These are phyloP conservation scores for Cercospora sojina DNA, from an alignment of 2,329 filamentous ascomycete genomes.

Conservation along the genomic window DNA sequence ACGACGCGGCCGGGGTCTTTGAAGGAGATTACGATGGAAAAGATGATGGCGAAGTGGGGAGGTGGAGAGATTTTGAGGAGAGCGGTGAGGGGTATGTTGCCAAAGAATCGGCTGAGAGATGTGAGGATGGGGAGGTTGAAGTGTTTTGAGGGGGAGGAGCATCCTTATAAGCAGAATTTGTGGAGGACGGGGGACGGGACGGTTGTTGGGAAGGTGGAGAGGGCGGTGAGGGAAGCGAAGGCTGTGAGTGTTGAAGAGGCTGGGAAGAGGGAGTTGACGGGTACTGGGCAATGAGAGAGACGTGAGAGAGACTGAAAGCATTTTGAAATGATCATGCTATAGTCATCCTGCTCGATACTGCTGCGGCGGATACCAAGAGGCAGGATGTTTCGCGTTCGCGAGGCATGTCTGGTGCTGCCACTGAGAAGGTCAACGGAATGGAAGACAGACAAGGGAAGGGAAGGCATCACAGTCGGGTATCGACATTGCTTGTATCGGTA, in stretches of 20 bases:
- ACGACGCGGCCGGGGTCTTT: constrained; percentile 86
- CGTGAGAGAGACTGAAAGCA: not conserved
- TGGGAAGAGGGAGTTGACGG: not conserved
- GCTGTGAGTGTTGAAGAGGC: not conserved
- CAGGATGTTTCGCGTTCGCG: no score
- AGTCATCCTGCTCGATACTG: not conserved
- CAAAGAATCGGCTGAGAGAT: constrained; percentile 91
- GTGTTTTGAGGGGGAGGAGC: constrained; percentile 85
- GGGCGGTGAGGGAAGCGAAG: constrained; percentile 32
- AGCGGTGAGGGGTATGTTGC: constrained; percentile 94
- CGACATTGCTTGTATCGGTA: not conserved
- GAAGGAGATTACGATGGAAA: constrained; percentile 89
- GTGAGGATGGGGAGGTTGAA: constrained; percentile 85
- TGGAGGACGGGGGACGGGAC: constrained; percentile 59
- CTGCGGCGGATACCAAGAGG: not conserved
- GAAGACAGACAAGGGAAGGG: not conserved
- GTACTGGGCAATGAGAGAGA: not conserved
- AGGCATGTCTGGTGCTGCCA: no score
- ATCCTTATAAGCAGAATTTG: constrained; percentile 90
- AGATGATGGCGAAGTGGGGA: constrained; percentile 89
- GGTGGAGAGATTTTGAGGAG: constrained; percentile 87
- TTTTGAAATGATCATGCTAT: not conserved
- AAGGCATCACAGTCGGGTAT: not conserved
- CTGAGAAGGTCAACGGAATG: no score
- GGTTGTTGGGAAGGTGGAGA: constrained; percentile 41